phyloP scores from a whole-genome alignment of 2,329 filamentous ascomycete genomes.

The Trichoderma cornu-damae region DNA sequence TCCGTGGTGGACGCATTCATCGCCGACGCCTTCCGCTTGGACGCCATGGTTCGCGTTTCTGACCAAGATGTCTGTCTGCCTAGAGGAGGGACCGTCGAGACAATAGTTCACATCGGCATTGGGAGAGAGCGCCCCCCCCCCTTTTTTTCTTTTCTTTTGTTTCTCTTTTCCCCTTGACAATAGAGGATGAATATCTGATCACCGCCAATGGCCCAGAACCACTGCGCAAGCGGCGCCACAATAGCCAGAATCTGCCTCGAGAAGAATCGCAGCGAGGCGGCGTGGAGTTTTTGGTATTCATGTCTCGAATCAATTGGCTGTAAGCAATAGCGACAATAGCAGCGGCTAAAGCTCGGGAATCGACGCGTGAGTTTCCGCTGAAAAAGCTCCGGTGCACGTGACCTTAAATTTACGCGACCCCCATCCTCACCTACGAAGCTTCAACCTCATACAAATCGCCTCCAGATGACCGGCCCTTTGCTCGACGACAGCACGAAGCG shows the following conservation, averaged over 20 bases:
- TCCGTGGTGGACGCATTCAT: constrained; percentile 64
- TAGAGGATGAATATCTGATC: not conserved
- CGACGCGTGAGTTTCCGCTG: constrained; percentile 14
- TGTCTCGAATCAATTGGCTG: constrained; percentile 3
- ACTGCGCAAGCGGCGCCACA: not conserved
- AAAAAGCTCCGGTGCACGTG: constrained; percentile 33
- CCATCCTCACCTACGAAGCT: constrained; percentile 29
- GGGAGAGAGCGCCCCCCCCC: not conserved
- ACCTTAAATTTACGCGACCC: constrained; percentile 40
- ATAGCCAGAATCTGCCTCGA: not conserved
- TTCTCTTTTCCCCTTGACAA: not conserved
- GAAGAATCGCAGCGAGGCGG: not conserved
- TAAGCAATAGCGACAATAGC: constrained; percentile 1
- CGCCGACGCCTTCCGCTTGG: constrained; percentile 80
- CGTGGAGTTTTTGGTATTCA: not conserved
- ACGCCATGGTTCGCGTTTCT: constrained; percentile 63
- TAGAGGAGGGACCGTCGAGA: not conserved
- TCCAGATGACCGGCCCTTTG: constrained; percentile 10
- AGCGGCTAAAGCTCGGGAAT: constrained; percentile 17
- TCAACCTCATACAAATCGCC: constrained; percentile 28
- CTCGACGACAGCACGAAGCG: constrained; percentile 24
- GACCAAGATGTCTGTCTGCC: constrained; percentile 3
- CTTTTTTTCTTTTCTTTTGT: too few species aligned
- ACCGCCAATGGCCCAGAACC: not conserved
- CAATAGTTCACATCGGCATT: constrained; percentile 10